Percentiles rank a stretch among this genome's conserved stretches.
These are phyloP conservation scores for Peronospora destructor DNA, from an alignment of 352 stramenopile genomes.

Conservation along the genomic window DNA sequence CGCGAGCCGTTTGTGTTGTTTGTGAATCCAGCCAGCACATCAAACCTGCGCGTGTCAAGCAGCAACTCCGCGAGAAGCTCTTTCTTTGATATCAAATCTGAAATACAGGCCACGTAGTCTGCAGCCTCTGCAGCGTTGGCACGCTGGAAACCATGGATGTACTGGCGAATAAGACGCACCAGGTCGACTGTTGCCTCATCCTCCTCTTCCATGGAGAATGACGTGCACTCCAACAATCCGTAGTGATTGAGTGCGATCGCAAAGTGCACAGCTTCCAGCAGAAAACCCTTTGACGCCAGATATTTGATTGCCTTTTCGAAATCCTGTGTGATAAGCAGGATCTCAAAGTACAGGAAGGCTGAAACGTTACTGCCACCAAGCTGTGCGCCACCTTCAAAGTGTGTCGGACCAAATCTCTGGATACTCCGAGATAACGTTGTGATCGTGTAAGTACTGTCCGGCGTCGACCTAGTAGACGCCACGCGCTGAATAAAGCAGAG, in stretches of 20 bases:
- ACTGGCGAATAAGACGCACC: conserved; percentile 75
- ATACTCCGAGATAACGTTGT: conserved; percentile 58
- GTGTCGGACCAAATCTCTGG: conserved; percentile 60
- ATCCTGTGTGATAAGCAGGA: conserved; percentile 70
- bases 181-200: conserved; percentile 58
- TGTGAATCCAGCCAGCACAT: conserved; percentile 68
- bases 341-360: conserved; percentile 74
- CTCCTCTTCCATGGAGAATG: conserved; percentile 51
- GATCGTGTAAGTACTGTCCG: conserved; percentile 63
- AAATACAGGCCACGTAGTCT: conserved; percentile 74
- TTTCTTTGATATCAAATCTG: conserved; percentile 53
- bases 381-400: conserved; percentile 53
- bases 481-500: conserved; percentile 72
- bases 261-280: conserved; percentile 78
- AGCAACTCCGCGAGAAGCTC: conserved; percentile 66
- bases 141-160: conserved; percentile 77
- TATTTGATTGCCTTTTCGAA: conserved; percentile 82
- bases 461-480: conserved; percentile 24
- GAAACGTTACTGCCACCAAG: conserved; percentile 37
- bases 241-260: conserved; percentile 76
- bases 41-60: conserved; percentile 76
- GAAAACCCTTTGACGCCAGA: conserved; percentile 63
- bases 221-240: conserved; percentile 51
- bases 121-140: conserved; percentile 68
- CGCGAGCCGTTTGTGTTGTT: conserved; percentile 79